Evolutionary conservation across 192 early-diverging fungal species (phyloP).

Genomic region (Chytriomyces sp.): DNA sequence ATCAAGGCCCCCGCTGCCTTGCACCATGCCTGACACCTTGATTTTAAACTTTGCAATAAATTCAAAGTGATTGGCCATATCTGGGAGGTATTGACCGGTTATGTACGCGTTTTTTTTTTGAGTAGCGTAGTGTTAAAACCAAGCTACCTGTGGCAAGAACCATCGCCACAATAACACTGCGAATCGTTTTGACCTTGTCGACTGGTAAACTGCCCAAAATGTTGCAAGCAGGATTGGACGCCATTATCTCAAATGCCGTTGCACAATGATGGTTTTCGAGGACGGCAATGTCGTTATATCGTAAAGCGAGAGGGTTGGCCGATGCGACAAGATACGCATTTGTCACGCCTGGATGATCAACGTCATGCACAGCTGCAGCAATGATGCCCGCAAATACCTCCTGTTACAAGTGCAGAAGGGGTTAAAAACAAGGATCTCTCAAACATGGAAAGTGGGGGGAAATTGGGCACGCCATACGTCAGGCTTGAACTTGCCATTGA

Average conservation of each 20-base stretch:
- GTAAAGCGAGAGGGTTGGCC: constrained; percentile 39
- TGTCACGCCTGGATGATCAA: constrained; percentile 58
- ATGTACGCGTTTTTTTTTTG: constrained; percentile 39
- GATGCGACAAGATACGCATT: constrained; percentile 54
- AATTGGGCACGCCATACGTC: constrained; percentile 38
- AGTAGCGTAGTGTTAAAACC: not conserved
- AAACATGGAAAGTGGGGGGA: not conserved
- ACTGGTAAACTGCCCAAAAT: constrained; percentile 48
- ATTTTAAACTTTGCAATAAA: constrained; percentile 67
- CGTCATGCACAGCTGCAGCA: constrained; percentile 51
- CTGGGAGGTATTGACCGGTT: constrained; percentile 34
- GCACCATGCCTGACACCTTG: constrained; percentile 40
- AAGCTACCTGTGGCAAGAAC: constrained; percentile 45
- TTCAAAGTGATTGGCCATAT: constrained; percentile 66
- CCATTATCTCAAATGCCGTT: constrained; percentile 55
- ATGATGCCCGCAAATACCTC: constrained; percentile 45
- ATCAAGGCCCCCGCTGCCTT: constrained; percentile 32
- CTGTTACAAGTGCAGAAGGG: constrained; percentile 7
- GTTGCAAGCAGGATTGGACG: constrained; percentile 48
- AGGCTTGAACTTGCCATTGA: constrained; percentile 27
- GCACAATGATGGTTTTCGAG: constrained; percentile 64
- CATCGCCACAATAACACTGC: constrained; percentile 49
- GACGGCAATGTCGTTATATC: constrained; percentile 57
- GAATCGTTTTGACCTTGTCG: constrained; percentile 55
- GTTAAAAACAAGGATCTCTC: not conserved